Conservation (phyloP, 495 filamentous ascomycete species). For the Penicillium parvum region DNA sequence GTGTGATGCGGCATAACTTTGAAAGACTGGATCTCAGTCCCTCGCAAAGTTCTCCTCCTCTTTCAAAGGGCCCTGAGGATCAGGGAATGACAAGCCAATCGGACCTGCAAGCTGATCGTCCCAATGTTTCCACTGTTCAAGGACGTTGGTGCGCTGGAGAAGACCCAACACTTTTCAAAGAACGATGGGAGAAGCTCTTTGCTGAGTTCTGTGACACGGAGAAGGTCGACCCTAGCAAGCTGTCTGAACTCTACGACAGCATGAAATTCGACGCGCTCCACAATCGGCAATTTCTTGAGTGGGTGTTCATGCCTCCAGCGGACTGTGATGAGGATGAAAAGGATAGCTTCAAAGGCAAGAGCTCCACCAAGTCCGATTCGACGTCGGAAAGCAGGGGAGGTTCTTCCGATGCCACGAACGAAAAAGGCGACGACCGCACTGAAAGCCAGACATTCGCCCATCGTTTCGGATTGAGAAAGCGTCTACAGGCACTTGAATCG, state of each 20-base stretch:
- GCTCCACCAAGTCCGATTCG: conserved; percentile 28
- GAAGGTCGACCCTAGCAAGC: conserved; percentile 96
- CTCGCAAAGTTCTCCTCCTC: conserved; percentile 45
- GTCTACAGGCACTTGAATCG: conserved; percentile 37
- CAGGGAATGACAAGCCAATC: conserved; percentile 9
- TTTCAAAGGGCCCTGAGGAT: conserved; percentile 28
- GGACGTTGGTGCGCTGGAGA: conserved; percentile 94
- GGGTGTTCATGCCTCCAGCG: conserved; percentile 86
- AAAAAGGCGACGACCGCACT: conserved; percentile 30
- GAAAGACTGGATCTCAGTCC: conserved; percentile 60
- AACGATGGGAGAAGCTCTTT: conserved; percentile 98
- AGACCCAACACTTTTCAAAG: conserved; percentile 89
- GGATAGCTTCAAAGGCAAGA: conserved; percentile 21
- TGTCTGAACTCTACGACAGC: conserved; percentile 95
- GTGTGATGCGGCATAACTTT: conserved; percentile 91
- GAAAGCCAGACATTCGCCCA: conserved; percentile 42
- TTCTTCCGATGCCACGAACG: conserved; percentile 19
- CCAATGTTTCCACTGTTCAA: conserved; percentile 69
- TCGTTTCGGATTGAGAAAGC: conserved; percentile 46
- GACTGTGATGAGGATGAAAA: conserved; percentile 62
- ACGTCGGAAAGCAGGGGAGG: conserved; percentile 19
- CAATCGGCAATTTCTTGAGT: conserved; percentile 95
- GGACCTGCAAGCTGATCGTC: conserved; percentile 31
- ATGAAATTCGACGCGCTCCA: conserved; percentile 99
- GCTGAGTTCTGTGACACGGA: conserved; percentile 93